Percentiles rank a stretch among this genome's conserved stretches.
phyloP scores from a whole-genome alignment of 805 yeast genomes.

The Starmerella scarabaei region DNA sequence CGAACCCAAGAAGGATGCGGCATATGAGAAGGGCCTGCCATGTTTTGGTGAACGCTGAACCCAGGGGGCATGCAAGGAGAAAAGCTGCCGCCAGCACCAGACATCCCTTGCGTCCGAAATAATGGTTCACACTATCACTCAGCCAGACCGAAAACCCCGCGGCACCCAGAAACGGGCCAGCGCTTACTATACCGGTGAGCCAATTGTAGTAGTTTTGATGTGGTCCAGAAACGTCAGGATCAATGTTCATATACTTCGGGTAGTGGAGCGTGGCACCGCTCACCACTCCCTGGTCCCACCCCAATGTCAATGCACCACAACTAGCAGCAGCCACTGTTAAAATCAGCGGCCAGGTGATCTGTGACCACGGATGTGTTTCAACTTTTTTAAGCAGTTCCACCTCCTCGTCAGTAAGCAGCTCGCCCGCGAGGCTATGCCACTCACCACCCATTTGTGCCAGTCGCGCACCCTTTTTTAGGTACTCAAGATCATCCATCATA shows the following conservation, averaged over 20 bases:
- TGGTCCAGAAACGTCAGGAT: constrained; percentile 14
- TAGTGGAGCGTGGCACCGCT: constrained; percentile 53
- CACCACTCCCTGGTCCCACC: constrained; percentile 61
- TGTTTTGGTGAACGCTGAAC: constrained; percentile 48
- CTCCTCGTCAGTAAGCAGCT: constrained; percentile 25
- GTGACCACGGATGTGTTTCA: constrained; percentile 36
- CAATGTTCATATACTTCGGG: constrained; percentile 34
- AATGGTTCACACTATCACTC: constrained; percentile 39
- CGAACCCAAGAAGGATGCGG: constrained; percentile 47
- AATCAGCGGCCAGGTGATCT: constrained; percentile 29
- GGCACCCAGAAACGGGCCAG: constrained; percentile 45
- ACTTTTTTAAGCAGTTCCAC: constrained; percentile 31
- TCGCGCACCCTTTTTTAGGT: constrained; percentile 36
- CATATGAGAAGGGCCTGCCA: constrained; percentile 52
- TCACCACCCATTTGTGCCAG: constrained; percentile 38
- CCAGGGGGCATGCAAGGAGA: constrained; percentile 43
- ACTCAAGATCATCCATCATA: constrained; percentile 20
- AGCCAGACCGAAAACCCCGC: constrained; percentile 40
- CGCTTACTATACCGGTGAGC: constrained; percentile 48
- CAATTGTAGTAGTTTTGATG: constrained; percentile 25
- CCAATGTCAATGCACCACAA: constrained; percentile 56
- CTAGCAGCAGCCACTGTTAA: constrained; percentile 47
- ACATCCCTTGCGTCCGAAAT: constrained; percentile 43
- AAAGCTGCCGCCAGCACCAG: constrained; percentile 33
- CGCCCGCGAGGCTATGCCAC: constrained; percentile 10